Evolutionary conservation across 306 rosid genomes (phyloP).

Genomic region (Canavalia ensiformis): DNA sequence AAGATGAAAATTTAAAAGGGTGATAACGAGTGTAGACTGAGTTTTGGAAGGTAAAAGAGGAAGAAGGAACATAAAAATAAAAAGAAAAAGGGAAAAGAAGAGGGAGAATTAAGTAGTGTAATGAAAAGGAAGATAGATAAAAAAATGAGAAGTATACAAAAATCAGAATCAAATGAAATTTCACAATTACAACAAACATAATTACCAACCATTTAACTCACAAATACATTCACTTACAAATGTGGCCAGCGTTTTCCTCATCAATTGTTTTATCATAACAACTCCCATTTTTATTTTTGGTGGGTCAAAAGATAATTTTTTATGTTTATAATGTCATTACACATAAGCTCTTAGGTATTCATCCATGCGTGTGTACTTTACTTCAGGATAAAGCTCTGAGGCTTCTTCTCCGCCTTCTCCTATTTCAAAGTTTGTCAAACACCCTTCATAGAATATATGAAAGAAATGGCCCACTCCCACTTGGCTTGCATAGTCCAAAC

Average conservation of each 20-base stretch:
- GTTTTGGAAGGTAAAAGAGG: no score
- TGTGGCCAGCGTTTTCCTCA: neutral
- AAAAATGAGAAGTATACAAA: no score
- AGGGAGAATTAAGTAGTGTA: no score
- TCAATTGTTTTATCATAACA: slow-evolving; percentile 3
- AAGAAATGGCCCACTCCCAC: slow-evolving; percentile 80
- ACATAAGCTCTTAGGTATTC: slow-evolving; percentile 59
- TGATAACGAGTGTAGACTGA: no score
- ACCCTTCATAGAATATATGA: slow-evolving; percentile 81
- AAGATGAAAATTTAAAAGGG: neutral
- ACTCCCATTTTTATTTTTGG: neutral
- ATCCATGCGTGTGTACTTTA: slow-evolving; percentile 77
- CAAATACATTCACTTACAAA: neutral
- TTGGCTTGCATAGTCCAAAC: slow-evolving; percentile 57
- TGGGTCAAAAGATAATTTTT: neutral
- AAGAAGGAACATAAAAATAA: no score
- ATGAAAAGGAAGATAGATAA: no score
- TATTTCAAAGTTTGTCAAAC: slow-evolving; percentile 75
- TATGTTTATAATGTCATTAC: slow-evolving; percentile 5
- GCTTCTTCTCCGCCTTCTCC: slow-evolving; percentile 83
- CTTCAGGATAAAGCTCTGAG: slow-evolving; percentile 85
- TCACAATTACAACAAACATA: slow-evolving; percentile 28
- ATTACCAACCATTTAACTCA: slow-evolving; percentile 18
- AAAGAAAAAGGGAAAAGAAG: no score
- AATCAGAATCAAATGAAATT: neutral